Base-by-base conservation (phyloP, 2,329 filamentous ascomycete genomes). In the Aureobasidium uvarum region DNA sequence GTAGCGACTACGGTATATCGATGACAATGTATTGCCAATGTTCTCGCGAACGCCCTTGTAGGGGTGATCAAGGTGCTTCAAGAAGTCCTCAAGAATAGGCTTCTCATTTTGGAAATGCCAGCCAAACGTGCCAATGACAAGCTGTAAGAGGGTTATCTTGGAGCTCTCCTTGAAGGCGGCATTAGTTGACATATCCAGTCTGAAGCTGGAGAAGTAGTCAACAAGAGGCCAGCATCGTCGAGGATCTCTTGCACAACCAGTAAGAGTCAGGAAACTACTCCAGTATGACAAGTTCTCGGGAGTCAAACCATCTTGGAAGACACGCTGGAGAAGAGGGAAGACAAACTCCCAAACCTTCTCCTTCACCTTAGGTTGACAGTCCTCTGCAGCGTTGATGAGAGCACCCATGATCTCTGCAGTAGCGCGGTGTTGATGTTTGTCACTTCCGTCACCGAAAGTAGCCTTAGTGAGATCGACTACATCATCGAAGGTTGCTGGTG, bases 131-230 rank as follows among this genome's bases (percentile, higher is more conserved):
- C 88, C 87, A 66, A 99, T 90, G 68, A 91, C 85, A 70, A 96
- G 92, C 70, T 97, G 92, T 20, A 99, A 82, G 36, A 99, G 81
- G 69, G 95, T 89, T 18, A 99, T 91, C 80, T 98, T 97, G 33
- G 94, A 96, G 64, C 94, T 96, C 76, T 99, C 96, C 76, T 99
- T 99, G 84, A 99, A 99, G 0, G 95, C 95, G 4, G 96, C 95
- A 74, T 98, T 97, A 0, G 94, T 97, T 6, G 86, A 83, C 89
- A 98, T 94, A 74, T 99, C 95, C 11, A 99, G 83, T 36, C 92
- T 86, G 84, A 98, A 98, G 63, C 88, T 86, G 54, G 89, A 86
- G 23, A 99, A 82, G 77, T 87, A 89, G 69, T 95, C 89, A 41
- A 96, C 85, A 68, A 99, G 84, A 69, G 96, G 94, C 81, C 90